Conservation (phyloP, 208 protist genomes). For the Trypanosoma avium region DNA sequence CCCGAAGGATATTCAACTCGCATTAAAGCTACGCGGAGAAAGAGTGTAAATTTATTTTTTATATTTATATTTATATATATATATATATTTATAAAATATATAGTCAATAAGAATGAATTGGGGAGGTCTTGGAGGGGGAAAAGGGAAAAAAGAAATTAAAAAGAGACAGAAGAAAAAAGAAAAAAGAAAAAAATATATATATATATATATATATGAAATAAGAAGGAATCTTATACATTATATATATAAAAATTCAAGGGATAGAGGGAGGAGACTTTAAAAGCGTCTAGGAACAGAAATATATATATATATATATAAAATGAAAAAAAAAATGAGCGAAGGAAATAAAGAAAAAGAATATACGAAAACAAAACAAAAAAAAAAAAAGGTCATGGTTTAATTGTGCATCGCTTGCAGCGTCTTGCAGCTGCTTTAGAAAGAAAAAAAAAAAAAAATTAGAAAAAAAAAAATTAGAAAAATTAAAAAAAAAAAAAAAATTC, state of each 20-base stretch:
- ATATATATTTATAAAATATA: too few species aligned
- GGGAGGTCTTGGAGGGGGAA: neutral
- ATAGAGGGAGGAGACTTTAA: too few species aligned
- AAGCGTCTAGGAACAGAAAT: too few species aligned
- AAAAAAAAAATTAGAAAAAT: neutral
- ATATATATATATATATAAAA: too few species aligned
- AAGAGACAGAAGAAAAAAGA: neutral
- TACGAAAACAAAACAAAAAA: too few species aligned
- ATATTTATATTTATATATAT: too few species aligned
- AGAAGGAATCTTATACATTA: neutral
- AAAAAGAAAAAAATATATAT: neutral
- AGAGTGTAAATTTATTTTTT: constrained; percentile 45
- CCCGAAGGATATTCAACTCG: constrained; percentile 99
- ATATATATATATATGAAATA: neutral
- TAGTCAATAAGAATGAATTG: neutral
- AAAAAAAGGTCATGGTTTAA: too few species aligned
- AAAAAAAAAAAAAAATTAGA: neutral
- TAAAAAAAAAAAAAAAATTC: neutral
- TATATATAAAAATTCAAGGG: too few species aligned
- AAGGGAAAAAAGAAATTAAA: neutral
- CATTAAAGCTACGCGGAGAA: constrained; percentile 96
- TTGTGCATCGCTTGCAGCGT: too few species aligned
- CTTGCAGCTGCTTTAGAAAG: too few species aligned
- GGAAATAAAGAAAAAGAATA: too few species aligned
- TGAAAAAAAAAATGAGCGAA: too few species aligned